These are phyloP conservation scores for Naematelia aurantialba DNA, from an alignment of 768 basidiomycete species.

Conservation along the genomic window DNA sequence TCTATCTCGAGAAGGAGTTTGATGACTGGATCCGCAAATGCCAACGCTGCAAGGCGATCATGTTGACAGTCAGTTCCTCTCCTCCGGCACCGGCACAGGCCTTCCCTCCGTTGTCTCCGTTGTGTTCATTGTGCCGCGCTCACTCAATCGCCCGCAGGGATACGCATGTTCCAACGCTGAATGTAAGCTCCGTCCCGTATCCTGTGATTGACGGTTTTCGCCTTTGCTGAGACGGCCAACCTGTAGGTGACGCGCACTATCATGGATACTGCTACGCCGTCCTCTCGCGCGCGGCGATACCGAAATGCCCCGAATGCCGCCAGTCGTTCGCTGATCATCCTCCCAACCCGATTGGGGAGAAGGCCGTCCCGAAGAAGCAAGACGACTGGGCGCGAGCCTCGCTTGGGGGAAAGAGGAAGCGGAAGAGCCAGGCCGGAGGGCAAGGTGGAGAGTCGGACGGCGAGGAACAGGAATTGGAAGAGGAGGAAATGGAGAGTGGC, in stretches of 20 bases:
- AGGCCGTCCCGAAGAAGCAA: constrained; percentile 23
- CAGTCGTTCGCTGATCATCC: constrained; percentile 13
- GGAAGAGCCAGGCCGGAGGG: not conserved
- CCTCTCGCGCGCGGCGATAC: constrained; percentile 10
- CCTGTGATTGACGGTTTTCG: too few relatives aligned
- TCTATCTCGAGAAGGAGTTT: constrained; percentile 31
- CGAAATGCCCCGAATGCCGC: constrained; percentile 32
- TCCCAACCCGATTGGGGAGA: constrained; percentile 37
- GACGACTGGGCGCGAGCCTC: constrained; percentile 20
- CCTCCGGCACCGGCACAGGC: too few relatives aligned
- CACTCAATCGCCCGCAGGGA: constrained; percentile 20
- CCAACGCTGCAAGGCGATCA: constrained; percentile 29
- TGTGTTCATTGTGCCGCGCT: not conserved
- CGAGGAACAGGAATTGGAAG: not conserved
- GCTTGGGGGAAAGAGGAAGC: not conserved
- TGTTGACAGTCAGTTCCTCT: constrained; percentile 35
- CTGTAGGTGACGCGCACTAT: constrained; percentile 31
- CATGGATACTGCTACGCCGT: constrained; percentile 36
- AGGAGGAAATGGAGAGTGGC: not conserved
- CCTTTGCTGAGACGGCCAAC: too few relatives aligned
- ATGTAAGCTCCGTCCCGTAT: constrained; percentile 20
- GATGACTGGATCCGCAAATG: constrained; percentile 38
- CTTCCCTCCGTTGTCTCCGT: not conserved
- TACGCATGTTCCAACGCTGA: constrained; percentile 23
- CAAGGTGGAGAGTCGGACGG: constrained; percentile 7